Evolutionary conservation across 179 eudicot genomes (phyloP), one percentile per base, ranked within the genome.

Genomic region (Corrigiola litoralis): DNA sequence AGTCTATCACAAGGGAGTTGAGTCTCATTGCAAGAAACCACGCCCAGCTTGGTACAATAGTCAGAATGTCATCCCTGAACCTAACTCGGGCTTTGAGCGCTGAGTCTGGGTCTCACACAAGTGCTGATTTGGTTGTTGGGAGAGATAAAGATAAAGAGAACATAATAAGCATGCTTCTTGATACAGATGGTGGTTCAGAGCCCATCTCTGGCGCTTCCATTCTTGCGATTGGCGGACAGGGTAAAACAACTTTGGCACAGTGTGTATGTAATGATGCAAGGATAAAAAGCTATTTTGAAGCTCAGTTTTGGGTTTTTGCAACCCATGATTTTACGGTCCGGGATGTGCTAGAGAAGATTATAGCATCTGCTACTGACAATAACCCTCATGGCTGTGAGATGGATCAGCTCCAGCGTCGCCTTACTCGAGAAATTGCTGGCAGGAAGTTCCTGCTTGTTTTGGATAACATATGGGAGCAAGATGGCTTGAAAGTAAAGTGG

Each of bases 221-320:
- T 34, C 65, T 68, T 23, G 72, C 65, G 38, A 58, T 58, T 11
- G 72, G 72, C 5, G 72, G 72, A 59, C 0, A 46, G 25, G 65
- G 65, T 9, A 67, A 68, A 28, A 58, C 72, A 2, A 36, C 71
- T 2, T 6, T 67, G 9, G 65, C 71, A 14, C 45, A 47, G 27
- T 68, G 36, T 47, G 58, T 36, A 16, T 68, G 47, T 9, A n/a
- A 48, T 25, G 65, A 58, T 58, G 28, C 57, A 5, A 57, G 58
- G 58, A 51, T 67, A 34, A 46, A 6, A 25, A n/a, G 4, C 4
- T 17, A 27, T 48, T 67, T 67, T 67, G 71, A 67, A 5, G 6
- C 16, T 36, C n/a, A 1, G 18, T 9, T 67, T 0, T 67, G 71
- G 71, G 71, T 57, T 47, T 25, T 21, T 9, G 29, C 20, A 5